phyloP scores from a whole-genome alignment of 305 asterid species.

The Rubia peregrina region DNA sequence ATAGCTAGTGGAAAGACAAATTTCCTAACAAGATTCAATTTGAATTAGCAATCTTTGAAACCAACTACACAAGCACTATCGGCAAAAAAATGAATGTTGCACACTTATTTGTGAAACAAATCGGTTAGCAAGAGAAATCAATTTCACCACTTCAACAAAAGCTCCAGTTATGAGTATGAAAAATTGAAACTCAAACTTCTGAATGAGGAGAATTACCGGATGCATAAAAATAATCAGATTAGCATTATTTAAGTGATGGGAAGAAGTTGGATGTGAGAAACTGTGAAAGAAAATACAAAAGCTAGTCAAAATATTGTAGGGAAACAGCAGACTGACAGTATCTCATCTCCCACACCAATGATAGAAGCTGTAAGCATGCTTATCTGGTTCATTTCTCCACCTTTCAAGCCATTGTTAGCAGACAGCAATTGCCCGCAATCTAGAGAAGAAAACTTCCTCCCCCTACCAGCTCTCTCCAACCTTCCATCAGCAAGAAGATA shows the following conservation, averaged over 20 bases:
- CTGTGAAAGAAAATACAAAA: neutral
- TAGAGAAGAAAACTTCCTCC: slow-evolving; percentile 40
- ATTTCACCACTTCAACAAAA: neutral
- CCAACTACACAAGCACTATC: neutral
- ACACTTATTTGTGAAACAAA: neutral
- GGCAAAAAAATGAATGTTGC: neutral
- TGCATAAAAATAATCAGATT: neutral
- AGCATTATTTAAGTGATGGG: neutral
- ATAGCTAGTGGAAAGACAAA: neutral
- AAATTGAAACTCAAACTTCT: neutral
- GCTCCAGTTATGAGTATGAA: neutral
- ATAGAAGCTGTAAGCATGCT: slow-evolving; percentile 56
- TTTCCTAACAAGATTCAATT: neutral
- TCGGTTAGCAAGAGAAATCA: neutral
- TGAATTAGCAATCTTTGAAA: neutral
- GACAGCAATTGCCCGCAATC: slow-evolving; percentile 26
- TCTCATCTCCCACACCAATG: slow-evolving; percentile 83
- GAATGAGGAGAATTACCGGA: neutral
- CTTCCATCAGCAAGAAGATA: slow-evolving; percentile 84
- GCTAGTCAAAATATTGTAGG: neutral
- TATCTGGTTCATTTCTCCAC: slow-evolving; percentile 32
- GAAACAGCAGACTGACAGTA: slow-evolving; percentile 64
- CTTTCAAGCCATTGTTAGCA: slow-evolving; percentile 47
- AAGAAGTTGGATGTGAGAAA: neutral
- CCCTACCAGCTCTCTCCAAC: slow-evolving; percentile 90